These are phyloP conservation scores for Linum trigynum DNA, from an alignment of 345 rosid genomes.

Conservation along the genomic window DNA sequence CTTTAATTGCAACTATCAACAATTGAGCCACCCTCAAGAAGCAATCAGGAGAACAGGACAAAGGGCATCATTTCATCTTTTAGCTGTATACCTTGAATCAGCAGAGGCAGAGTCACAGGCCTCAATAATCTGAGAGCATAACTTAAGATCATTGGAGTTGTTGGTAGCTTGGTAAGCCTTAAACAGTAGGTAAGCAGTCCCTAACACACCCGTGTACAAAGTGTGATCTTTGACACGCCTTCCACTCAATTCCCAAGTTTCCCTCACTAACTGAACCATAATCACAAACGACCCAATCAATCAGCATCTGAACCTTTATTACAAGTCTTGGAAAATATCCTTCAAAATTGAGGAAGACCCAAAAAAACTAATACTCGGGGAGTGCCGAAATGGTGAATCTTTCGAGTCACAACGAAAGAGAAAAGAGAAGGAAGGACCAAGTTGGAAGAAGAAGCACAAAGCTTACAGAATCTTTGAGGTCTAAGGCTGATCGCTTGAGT, in stretches of 20 bases:
- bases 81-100: constrained; percentile 34
- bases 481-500: constrained; percentile 32
- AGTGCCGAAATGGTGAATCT: not conserved
- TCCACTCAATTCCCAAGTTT: constrained; percentile 44
- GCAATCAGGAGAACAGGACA: no score
- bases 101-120: constrained; percentile 60
- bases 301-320: not conserved
- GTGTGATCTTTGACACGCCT: constrained; percentile 42
- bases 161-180: constrained; percentile 41
- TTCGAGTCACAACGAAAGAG: not conserved
- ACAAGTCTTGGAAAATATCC: not conserved
- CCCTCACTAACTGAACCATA: constrained; percentile 39
- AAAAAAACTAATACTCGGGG: constrained; percentile 13
- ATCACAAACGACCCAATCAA: not conserved
- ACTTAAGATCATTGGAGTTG: constrained; percentile 38
- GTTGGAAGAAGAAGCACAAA: not conserved
- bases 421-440: not conserved
- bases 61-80: not conserved
- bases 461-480: constrained; percentile 34
- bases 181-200: constrained; percentile 55
- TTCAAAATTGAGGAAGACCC: not conserved
- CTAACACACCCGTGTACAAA: constrained; percentile 49
- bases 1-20: no score
- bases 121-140: constrained; percentile 43
- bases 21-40: no score